Base-by-base conservation (phyloP, 495 filamentous ascomycete genomes). In the Apiosordaria backusii region DNA sequence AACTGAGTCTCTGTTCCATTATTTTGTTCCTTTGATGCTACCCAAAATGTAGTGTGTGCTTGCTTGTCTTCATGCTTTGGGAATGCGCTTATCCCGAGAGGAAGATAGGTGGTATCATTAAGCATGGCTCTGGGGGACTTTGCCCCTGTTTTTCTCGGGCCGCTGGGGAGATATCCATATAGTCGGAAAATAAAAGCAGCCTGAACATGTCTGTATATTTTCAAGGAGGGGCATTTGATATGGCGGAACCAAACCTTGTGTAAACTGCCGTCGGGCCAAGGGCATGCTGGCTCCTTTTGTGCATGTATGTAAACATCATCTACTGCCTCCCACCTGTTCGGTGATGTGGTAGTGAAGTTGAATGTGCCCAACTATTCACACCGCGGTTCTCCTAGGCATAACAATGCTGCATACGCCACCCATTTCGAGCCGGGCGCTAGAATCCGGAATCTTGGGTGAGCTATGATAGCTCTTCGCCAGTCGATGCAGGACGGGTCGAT, bases 1-100 rank as follows among this genome's bases (percentile, higher is more conserved):
- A 71, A 67, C 53, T 63, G 27, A 25, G n/a, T 26, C 27, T 61
- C 27, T 52, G 53, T 50, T 65, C 61, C n/a, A 64, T 68, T 65
- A 35, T 52, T 57, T 5, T 29, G 19, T 26, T 40, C 27, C 27
- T 40, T 24, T 21, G 40, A 59, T 65, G 57, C 57, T 64, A 62
- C 62, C 62, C 50, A 60, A 62, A 40, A 45, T 45, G 35, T 7
- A 45, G 35, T 3, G 16, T 7, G 35, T 45, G 9, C 16, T 45
- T 45, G 35, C 16, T 13, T 45, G 35, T 7, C 35, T 13, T 13
- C 35, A 13, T 45, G 35, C 16, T 13, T 3, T 45, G 35, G 13
- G 35, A 45, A 45, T 15, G 3, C 9, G 16, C 13, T 45, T 45
- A 45, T 13, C 9, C 9, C 35, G 9, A 45, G 35, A 45, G 35